Conservation (phyloP, 2,329 filamentous ascomycete species). For the Dendrostoma leiphaemia region DNA sequence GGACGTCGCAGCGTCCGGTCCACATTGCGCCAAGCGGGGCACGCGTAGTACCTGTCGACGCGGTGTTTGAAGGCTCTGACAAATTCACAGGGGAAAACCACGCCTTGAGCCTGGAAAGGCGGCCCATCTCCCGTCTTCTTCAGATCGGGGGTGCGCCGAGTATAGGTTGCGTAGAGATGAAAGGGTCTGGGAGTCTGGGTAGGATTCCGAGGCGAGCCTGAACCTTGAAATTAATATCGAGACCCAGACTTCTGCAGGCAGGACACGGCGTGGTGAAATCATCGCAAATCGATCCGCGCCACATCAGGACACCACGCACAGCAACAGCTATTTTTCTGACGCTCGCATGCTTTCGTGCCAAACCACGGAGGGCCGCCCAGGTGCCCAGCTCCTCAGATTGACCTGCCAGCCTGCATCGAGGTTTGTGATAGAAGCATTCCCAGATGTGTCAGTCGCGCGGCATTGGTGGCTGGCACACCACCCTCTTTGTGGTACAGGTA, state of each 20-base stretch:
- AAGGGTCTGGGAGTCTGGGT: not conserved
- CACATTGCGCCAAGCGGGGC: too few relatives aligned
- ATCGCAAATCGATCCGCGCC: not conserved
- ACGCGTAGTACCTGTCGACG: too few relatives aligned
- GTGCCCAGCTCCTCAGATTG: not conserved
- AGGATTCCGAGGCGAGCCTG: slow-evolving; percentile 11
- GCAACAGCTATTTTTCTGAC: too few relatives aligned
- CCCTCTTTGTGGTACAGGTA: not conserved
- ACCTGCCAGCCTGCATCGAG: too few relatives aligned
- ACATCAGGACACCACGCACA: not conserved
- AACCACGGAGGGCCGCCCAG: too few relatives aligned
- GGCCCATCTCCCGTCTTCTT: slow-evolving; percentile 4
- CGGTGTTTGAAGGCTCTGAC: too few relatives aligned
- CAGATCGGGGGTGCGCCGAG: not conserved
- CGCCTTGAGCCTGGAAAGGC: slow-evolving; percentile 1
- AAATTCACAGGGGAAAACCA: not conserved
- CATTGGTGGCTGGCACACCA: not conserved
- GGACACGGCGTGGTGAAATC: not conserved
- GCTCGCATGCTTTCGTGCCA: too few relatives aligned
- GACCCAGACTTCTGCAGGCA: slow-evolving; percentile 8
- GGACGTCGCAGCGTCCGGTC: too few relatives aligned
- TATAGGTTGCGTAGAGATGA: slow-evolving; percentile 2
- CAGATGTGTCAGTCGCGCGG: not conserved
- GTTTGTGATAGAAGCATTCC: too few relatives aligned
- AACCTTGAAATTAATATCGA: slow-evolving; percentile 10